Evolutionary conservation across 371 early-diverging fungal species (phyloP), one percentile per base, ranked within the genome.

Genomic region (Mucor mucedo): DNA sequence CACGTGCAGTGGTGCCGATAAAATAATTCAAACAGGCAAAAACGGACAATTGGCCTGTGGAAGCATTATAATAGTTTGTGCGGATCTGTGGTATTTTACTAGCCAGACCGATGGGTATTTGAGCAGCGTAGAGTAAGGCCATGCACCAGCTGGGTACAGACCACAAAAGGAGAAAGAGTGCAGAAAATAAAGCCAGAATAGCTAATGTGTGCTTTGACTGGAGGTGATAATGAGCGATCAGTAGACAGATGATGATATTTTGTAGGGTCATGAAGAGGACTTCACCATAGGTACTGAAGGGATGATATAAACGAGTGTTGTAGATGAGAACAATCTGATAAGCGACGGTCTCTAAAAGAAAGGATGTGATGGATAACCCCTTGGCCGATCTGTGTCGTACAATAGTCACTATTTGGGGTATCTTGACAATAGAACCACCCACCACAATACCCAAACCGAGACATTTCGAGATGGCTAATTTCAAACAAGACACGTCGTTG

Each of bases 401-500:
- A 35, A 98, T 96, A 66, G 95, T 97, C 62, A 92, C 58, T 60
- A 98, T 94, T 79, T 98, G 98, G 1, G 99, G 99, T 29, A 98
- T 83, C 78, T 98, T 98, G 65, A 98, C 90, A 32, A 97, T 87
- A 40, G 91, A 83, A 2, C 94, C 93, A 44, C 95, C 96, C 7
- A 88, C 73, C 16, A 98, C 93, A 63, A 98, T 96, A 28, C 94
- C 98, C 6, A 96, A 55, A 0, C 97, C 95, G 9, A 98, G 87
- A 0, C 84, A 94, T 73, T 97, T 97, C 41, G 94, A 93, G 57
- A 96, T 59, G 16, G 89, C 80, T 44, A 91, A 87, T 65, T 92
- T 92, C 67, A 95, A 69, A 78, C 98, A 98, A 14, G 55, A 70
- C 3, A 84, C 74, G 66, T 94, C 84, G 10, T 73, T 68, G n/a